These are phyloP conservation scores for Euphorbia lathyris DNA, from an alignment of 345 rosid genomes.

Conservation along the genomic window DNA sequence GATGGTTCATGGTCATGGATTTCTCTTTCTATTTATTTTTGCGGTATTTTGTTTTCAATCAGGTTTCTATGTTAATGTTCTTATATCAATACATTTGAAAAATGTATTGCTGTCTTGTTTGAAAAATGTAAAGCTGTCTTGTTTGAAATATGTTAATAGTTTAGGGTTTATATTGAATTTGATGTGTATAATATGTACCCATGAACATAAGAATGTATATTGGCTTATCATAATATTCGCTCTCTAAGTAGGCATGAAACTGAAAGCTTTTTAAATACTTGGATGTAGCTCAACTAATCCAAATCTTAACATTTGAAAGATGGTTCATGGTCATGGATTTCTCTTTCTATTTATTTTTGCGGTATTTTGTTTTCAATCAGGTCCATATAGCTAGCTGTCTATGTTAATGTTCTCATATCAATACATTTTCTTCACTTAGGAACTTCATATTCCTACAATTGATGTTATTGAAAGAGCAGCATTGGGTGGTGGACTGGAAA, in stretches of 20 bases:
- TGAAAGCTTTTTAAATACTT: not conserved
- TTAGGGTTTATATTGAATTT: too few species aligned
- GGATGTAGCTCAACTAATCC: not conserved
- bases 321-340: not conserved
- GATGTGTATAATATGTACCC: not conserved
- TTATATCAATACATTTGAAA: not conserved
- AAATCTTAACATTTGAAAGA: not conserved
- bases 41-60: not conserved
- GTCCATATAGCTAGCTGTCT: too few species aligned
- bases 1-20: not conserved
- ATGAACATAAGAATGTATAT: not conserved
- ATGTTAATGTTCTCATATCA: not conserved
- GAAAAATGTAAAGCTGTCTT: too few species aligned
- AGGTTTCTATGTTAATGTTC: not conserved
- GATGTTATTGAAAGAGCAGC: conserved; percentile 92
- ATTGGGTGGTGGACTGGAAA: conserved; percentile 94
- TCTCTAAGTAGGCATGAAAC: not conserved
- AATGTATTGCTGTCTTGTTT: too few species aligned
- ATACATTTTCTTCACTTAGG: conserved; percentile 34
- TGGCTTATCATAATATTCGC: not conserved
- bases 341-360: not conserved
- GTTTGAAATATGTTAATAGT: too few species aligned
- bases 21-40: not conserved
- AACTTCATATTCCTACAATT: conserved; percentile 66
- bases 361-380: not conserved